A percentile compares a stretch with the other conserved stretches of the same genome.
Conservation (phyloP, 257 asterid genomes). For the Catharanthus roseus region DNA sequence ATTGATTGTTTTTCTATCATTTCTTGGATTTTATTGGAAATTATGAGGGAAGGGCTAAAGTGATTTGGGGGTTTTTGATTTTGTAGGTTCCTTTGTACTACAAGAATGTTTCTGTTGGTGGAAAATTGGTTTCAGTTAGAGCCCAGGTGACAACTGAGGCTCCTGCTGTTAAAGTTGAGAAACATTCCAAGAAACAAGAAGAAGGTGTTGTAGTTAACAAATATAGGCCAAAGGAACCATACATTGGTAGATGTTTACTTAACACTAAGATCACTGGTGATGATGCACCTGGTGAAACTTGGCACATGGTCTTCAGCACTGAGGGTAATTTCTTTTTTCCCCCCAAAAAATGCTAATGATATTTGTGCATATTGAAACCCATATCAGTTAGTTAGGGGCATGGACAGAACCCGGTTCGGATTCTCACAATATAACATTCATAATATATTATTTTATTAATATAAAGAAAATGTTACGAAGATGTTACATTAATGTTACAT, state of each 20-base stretch:
- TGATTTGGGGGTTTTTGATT: neutral
- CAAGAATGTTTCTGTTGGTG: slow-evolving; percentile 48
- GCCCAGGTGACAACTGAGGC: slow-evolving; percentile 92
- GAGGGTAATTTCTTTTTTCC: slow-evolving; percentile 63
- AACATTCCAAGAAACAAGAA: slow-evolving; percentile 72
- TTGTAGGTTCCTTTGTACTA: slow-evolving; percentile 54
- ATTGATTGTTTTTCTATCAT: neutral
- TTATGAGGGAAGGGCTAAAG: too few relatives aligned
- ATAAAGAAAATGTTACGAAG: too few relatives aligned
- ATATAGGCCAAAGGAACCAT: slow-evolving; percentile 91
- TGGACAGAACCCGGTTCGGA: too few relatives aligned
- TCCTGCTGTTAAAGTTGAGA: slow-evolving; percentile 69
- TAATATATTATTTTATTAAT: too few relatives aligned
- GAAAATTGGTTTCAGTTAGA: slow-evolving; percentile 51
- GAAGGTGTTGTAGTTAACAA: slow-evolving; percentile 83
- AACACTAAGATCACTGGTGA: slow-evolving; percentile 98
- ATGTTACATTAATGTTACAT: too few relatives aligned
- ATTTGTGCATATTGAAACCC: neutral
- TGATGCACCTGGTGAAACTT: slow-evolving; percentile 97
- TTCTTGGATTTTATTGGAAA: neutral
- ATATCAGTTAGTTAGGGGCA: too few relatives aligned
- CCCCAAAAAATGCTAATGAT: neutral
- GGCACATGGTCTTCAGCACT: slow-evolving; percentile 97
- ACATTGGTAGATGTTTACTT: slow-evolving; percentile 73
- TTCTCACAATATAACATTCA: too few relatives aligned